Conservation (phyloP, 2,329 filamentous ascomycete genomes). For the Apiospora phragmitis region DNA sequence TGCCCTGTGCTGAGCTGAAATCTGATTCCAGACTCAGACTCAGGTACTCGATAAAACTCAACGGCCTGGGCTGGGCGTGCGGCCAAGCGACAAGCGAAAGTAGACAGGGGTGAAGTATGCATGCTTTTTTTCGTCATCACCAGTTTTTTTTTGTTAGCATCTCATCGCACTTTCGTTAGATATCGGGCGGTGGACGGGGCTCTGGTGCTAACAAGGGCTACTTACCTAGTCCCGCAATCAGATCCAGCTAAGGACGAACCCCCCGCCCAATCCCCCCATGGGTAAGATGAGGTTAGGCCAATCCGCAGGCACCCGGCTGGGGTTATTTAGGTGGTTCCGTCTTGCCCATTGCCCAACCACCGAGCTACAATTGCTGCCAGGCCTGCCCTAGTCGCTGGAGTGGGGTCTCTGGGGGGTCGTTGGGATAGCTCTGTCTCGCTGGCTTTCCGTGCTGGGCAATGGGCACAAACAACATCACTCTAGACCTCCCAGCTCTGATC, state of each 20-base stretch:
- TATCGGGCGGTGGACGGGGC: not conserved
- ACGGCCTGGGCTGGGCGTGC: not conserved
- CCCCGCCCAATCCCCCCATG: not conserved
- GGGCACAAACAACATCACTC: not conserved
- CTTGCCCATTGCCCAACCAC: not conserved
- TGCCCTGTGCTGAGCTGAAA: not conserved
- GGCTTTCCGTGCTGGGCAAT: not conserved
- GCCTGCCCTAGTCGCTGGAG: not conserved
- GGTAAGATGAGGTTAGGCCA: constrained; percentile 5
- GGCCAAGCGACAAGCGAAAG: not conserved
- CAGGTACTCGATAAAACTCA: not conserved
- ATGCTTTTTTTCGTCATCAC: not conserved
- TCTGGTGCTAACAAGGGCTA: not conserved
- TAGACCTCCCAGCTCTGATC: not conserved
- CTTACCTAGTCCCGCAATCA: not conserved
- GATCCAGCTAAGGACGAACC: not conserved
- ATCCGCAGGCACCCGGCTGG: not conserved
- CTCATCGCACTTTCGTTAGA: not conserved
- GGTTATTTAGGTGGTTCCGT: not conserved
- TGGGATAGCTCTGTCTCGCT: not conserved
- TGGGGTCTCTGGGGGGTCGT: not conserved
- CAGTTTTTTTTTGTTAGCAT: not conserved
- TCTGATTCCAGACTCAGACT: not conserved
- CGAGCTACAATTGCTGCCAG: not conserved
- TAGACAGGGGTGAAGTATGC: not conserved